Conservation (phyloP, 1,284 basidiomycete species). For the Entoloma clypeatum region DNA sequence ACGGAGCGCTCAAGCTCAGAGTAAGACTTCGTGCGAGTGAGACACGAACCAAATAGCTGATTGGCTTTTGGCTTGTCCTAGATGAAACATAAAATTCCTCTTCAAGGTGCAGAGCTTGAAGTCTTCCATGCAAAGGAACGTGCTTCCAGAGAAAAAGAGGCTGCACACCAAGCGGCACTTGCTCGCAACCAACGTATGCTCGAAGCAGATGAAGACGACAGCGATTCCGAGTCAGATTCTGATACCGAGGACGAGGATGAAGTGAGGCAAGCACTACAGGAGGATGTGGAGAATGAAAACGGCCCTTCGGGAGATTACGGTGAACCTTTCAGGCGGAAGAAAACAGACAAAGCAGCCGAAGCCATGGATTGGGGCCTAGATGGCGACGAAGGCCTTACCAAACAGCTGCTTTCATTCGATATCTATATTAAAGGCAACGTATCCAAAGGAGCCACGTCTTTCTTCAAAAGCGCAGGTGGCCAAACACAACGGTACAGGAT, state of each 20-base stretch:
- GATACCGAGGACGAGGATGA: conserved; percentile 70
- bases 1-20: conserved; percentile 62
- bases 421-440: conserved; percentile 96
- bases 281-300: conserved; percentile 43
- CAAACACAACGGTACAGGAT: conserved; percentile 85
- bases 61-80: conserved; percentile 26
- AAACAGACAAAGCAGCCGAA: conserved; percentile 49
- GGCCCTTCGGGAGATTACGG: conserved; percentile 26
- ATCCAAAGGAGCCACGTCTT: conserved; percentile 73
- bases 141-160: conserved; percentile 79
- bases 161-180: conserved; percentile 81
- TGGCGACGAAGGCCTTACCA: conserved; percentile 67
- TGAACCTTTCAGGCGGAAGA: conserved; percentile 32
- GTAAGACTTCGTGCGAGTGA: too few relatives aligned
- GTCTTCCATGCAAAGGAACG: conserved; percentile 77
- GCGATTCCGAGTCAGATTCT: conserved; percentile 60
- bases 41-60: conserved; percentile 5
- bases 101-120: conserved; percentile 85
- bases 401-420: conserved; percentile 83
- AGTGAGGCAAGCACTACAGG: conserved; percentile 57
- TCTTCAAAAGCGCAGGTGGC: conserved; percentile 73
- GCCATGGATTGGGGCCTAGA: conserved; percentile 67
- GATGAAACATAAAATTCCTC: conserved; percentile 87
- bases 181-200: conserved; percentile 85
- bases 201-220: conserved; percentile 80